phyloP scores from a whole-genome alignment of 148 eudicot species.

The Polygonum aviculare region DNA sequence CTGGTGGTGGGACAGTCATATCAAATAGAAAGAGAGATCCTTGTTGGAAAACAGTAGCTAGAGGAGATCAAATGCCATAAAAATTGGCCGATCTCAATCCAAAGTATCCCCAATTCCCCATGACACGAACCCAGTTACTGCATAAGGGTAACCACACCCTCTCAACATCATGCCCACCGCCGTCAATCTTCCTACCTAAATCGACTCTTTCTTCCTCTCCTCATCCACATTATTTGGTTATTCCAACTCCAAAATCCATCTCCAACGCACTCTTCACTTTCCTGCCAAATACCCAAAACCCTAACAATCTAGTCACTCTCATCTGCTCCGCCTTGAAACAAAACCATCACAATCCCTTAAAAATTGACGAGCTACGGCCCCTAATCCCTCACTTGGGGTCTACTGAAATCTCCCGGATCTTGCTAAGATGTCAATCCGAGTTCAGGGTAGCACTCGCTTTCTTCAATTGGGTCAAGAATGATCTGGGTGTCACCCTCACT shows the following conservation, averaged over 20 bases:
- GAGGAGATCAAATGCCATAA: neutral
- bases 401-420: constrained; percentile 53
- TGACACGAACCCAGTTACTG: neutral
- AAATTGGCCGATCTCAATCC: neutral
- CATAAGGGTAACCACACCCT: neutral
- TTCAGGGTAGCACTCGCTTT: constrained; percentile 48
- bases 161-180: neutral
- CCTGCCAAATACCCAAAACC: constrained; percentile 60
- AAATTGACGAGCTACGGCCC: constrained; percentile 27
- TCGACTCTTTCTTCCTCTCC: constrained; percentile 18
- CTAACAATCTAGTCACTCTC: constrained; percentile 51
- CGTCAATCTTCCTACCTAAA: neutral
- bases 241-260: constrained; percentile 22
- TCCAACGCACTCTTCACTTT: constrained; percentile 57
- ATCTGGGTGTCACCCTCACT: constrained; percentile 40
- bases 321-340: constrained; percentile 44
- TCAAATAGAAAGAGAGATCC: constrained; percentile 16
- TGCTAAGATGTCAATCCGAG: constrained; percentile 81
- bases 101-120: neutral
- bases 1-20: constrained; percentile 99
- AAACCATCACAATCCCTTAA: constrained; percentile 10
- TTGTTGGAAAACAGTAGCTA: neutral
- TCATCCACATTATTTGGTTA: constrained; percentile 18
- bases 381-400: constrained; percentile 49
- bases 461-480: constrained; percentile 69